phyloP scores from a whole-genome alignment of 2,329 filamentous ascomycete genomes.

The Pestalotiopsis sp. region DNA sequence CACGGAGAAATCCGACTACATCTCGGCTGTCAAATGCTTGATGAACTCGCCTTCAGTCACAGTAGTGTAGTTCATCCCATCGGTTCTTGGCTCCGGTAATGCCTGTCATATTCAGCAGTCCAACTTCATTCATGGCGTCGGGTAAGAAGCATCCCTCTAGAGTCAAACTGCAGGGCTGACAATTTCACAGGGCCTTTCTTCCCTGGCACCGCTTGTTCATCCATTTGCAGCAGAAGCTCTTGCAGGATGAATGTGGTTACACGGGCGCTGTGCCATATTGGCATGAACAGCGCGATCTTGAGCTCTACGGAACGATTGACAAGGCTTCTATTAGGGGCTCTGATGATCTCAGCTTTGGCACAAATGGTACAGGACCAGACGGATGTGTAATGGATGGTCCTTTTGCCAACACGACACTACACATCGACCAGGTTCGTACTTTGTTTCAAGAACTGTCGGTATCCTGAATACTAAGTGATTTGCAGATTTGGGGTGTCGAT shows the following conservation, averaged over 20 bases:
- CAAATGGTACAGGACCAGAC: background rate
- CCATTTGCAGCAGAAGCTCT: slow-evolving; percentile 4
- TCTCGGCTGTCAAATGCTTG: background rate
- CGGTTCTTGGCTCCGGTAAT: no score
- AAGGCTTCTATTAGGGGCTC: background rate
- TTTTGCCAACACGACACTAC: slow-evolving; percentile 3
- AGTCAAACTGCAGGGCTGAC: background rate
- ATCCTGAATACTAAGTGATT: no score
- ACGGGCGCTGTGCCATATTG: slow-evolving; percentile 6
- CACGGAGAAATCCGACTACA: background rate
- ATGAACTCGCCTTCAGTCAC: background rate
- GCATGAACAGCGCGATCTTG: background rate
- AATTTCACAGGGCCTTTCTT: background rate
- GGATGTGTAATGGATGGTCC: slow-evolving; percentile 6
- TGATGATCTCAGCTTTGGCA: slow-evolving; percentile 3
- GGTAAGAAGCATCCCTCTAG: background rate
- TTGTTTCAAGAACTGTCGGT: no score
- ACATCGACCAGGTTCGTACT: background rate
- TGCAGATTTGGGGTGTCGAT: background rate
- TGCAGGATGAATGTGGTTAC: slow-evolving; percentile 12
- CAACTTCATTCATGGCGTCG: slow-evolving; percentile 3
- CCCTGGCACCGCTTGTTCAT: slow-evolving; percentile 9
- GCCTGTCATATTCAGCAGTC: background rate
- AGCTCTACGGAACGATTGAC: background rate
- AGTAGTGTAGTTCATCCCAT: no score